Conservation (phyloP, 164 flowering plant genomes). For the Vitis labrusca region DNA sequence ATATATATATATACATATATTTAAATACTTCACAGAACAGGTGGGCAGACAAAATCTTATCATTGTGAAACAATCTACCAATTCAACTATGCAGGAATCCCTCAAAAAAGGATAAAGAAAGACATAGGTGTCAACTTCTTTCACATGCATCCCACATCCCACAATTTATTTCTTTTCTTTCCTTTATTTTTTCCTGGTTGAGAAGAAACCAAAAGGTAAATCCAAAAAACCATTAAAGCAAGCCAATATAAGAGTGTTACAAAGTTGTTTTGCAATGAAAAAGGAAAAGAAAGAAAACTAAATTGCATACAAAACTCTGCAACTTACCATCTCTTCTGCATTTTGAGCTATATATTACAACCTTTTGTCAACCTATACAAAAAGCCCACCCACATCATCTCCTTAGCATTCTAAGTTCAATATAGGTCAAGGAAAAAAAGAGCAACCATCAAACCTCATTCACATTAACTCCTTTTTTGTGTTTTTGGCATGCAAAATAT, state of each 20-base stretch:
- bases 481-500: constrained; percentile 29
- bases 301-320: constrained; percentile 32
- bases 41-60: too few relatives aligned
- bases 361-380: constrained; percentile 51
- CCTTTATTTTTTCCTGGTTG: not conserved
- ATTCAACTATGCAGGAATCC: not conserved
- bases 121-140: not conserved
- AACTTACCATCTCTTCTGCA: constrained; percentile 29
- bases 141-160: constrained; percentile 9
- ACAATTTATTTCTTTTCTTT: not conserved
- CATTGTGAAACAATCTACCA: too few relatives aligned
- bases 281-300: constrained; percentile 7
- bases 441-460: constrained; percentile 31
- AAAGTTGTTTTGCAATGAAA: constrained; percentile 20
- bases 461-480: constrained; percentile 15
- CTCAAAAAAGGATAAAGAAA: not conserved
- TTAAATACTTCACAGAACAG: too few relatives aligned
- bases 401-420: constrained; percentile 28
- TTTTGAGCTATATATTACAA: constrained; percentile 42
- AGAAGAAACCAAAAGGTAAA: not conserved
- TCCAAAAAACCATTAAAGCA: constrained; percentile 4
- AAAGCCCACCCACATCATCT: constrained; percentile 30
- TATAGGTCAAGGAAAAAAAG: constrained; percentile 15
- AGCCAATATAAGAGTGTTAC: constrained; percentile 1
- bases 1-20: too few relatives aligned